Base-by-base conservation (phyloP, 441 rosid genomes). In the Daphne laureola region DNA sequence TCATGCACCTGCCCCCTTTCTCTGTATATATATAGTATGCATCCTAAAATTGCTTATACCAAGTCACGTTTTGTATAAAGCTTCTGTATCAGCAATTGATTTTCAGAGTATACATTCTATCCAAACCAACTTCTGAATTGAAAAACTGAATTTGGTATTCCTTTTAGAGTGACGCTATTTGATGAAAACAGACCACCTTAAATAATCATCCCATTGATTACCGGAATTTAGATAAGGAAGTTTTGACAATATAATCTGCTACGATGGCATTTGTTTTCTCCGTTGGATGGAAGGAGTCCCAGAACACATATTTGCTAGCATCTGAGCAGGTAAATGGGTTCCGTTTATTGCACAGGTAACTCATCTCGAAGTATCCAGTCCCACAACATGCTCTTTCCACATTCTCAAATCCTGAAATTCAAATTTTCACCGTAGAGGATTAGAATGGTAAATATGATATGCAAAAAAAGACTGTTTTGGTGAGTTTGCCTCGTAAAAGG, bases 271-370 rank as follows among this genome's bases (percentile, higher is more conserved):
- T 77, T 16, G 83, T 72, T 63, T 72, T 79, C 70, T 82, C 88
- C 2, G 88, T 77, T 4, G 83, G 81, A 57, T 82, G 88, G 62
- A 82, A 79, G 35, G 88, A 62, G 51, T 82, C 85, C 85, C 85
- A 82, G 42, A 82, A 82, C 13, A 78, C 73, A 54, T 72, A 82
- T 40, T 57, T 63, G 51, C 63, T 70, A 14, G 81, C 82, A 57
- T 82, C 80, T 14, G 68, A 52, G 51, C 88, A 78, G 16, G 84
- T 76, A 52, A 74, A 68, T 3, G 77, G 84, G 51, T 64, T 78
- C 53, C 26, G 47, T 55, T 50, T 72, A 50, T 70, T 18, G 53
- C 84, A 82, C 67, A 74, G 8, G 73, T 77, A 82, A 57, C 85
- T 61, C 79, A 82, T 71, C 76, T 82, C 85, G 35, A 73, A 63